Evolutionary conservation across 1,139 yeast species (phyloP), one percentile per base, ranked within the genome.

Genomic region (Zygosaccharomyces sapae): DNA sequence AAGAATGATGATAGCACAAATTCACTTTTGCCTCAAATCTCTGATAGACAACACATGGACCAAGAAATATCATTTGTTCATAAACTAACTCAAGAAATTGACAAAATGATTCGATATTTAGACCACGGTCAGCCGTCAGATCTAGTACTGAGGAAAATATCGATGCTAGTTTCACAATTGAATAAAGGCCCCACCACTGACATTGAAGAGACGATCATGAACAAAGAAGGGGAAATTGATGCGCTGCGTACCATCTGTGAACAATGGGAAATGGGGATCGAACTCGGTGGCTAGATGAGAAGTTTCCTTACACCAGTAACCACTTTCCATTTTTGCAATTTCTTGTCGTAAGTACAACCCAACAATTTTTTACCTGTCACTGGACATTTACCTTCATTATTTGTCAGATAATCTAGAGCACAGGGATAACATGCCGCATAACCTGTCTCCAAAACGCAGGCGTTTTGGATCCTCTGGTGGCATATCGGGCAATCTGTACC

Each of bases 381-480:
- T 0, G 98, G 97, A 63, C 98, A 92, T 51, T 83, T 72, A 1
- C 94, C 96, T 12, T 86, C 88, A 42, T 75, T 73, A 35, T 65
- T 56, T 39, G 66, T 62, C 43, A 90, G 72, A 59, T 80, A 79
- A 47, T 79, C 77, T 61, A 80, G 80, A 18, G 90, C 88, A 66
- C 98, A 92, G 9, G 88, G 79, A 63, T 90, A 90, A 66, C 96
- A 90, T 56, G 86, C 86, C 0, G 89, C 95, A 54, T 81, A 81
- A 0, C 98, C 98, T 0, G 97, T 88, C 62, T 90, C 97, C 38
- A 90, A 79, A 4, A 86, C 79, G 0, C 96, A 89, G 2, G 96
- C 96, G 57, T 86, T 88, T 30, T 77, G 76, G 5, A 89, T 76
- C 13, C 68, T 73, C 8, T 78, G 69, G 27, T 76, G 70, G 59